These are phyloP conservation scores for Penicillium atrosanguineum DNA, from an alignment of 495 filamentous ascomycete genomes.

Conservation along the genomic window DNA sequence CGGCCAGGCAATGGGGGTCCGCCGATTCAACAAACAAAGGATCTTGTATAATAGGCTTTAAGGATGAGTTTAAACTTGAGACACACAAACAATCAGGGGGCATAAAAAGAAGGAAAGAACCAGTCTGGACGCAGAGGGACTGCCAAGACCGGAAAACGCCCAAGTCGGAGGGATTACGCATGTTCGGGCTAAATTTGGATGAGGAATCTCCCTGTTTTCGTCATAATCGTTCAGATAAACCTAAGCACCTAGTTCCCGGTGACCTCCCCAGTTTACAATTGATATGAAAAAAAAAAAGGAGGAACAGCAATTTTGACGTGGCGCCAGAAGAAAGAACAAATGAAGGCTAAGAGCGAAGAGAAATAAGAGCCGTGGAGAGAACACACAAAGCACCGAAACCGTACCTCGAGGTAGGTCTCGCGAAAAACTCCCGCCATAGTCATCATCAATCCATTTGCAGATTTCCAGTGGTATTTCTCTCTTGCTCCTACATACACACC, in stretches of 20 bases:
- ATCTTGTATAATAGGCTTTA: neutral
- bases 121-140: neutral
- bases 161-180: constrained; percentile 4
- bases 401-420: constrained; percentile 17
- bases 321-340: constrained; percentile 41
- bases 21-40: neutral
- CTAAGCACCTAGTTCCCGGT: neutral
- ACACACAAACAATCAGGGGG: neutral
- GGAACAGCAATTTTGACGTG: constrained; percentile 33
- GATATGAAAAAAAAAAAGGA: constrained; percentile 7
- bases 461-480: constrained; percentile 42
- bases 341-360: constrained; percentile 46
- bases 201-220: constrained; percentile 1
- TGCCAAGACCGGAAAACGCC: constrained; percentile 8
- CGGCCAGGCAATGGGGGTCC: constrained; percentile 22
- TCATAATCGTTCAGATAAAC: neutral
- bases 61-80: neutral
- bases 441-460: constrained; percentile 41
- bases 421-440: constrained; percentile 39
- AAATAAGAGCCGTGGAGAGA: constrained; percentile 39
- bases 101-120: neutral
- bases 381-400: constrained; percentile 35
- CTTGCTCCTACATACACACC: constrained; percentile 31
- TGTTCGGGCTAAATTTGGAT: constrained; percentile 7
- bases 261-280: neutral